Conservation (phyloP, 495 filamentous ascomycete species). For the Tetracladium marchalianum region DNA sequence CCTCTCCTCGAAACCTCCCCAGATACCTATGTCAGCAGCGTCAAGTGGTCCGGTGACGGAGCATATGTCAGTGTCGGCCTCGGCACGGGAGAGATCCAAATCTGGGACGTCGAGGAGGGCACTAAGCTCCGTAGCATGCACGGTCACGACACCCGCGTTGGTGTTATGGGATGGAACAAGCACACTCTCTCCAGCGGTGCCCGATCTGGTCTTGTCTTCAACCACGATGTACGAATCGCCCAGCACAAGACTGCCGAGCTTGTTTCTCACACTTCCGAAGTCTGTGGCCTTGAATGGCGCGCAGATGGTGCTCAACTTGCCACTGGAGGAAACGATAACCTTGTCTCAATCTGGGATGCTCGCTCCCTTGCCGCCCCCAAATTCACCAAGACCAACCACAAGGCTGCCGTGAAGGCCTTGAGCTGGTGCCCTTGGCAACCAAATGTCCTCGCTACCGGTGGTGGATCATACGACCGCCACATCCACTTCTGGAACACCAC, state of each 20-base stretch:
- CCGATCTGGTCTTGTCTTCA: conserved; percentile 90
- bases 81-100: conserved; percentile 92
- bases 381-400: conserved; percentile 99
- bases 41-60: conserved; percentile 97
- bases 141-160: conserved; percentile 91
- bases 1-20: conserved; percentile 74
- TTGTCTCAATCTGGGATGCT: conserved; percentile 98
- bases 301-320: conserved; percentile 93
- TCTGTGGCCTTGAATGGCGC: conserved; percentile 96
- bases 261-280: conserved; percentile 90
- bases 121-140: conserved; percentile 96
- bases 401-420: conserved; percentile 93
- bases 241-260: conserved; percentile 97
- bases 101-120: conserved; percentile 96
- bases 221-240: conserved; percentile 96
- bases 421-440: conserved; percentile 99
- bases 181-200: conserved; percentile 92
- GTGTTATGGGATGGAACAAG: conserved; percentile 98
- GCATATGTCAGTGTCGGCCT: conserved; percentile 94
- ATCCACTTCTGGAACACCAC: conserved; percentile 99
- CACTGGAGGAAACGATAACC: conserved; percentile 95
- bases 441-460: conserved; percentile 92
- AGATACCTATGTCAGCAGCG: conserved; percentile 94
- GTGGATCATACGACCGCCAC: conserved; percentile 90
- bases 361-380: conserved; percentile 86